Evolutionary conservation across 1,284 basidiomycete species (phyloP).

Genomic region (Puccinia coronata): DNA sequence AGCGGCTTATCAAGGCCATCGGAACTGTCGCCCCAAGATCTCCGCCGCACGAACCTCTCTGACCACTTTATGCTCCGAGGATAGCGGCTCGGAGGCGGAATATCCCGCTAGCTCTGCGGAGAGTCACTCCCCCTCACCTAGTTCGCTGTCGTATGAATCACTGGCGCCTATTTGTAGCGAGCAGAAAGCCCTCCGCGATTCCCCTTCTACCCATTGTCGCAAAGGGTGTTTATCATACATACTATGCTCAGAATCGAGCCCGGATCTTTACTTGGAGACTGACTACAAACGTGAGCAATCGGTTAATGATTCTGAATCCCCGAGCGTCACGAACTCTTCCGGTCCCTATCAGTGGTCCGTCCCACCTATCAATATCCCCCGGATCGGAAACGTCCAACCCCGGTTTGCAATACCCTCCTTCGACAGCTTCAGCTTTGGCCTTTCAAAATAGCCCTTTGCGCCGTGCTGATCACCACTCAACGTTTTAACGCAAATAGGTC

Average conservation of each 20-base stretch:
- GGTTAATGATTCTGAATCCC: background rate
- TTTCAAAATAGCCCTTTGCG: background rate
- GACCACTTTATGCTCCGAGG: background rate
- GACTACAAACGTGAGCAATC: background rate
- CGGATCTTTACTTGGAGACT: background rate
- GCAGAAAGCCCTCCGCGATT: background rate
- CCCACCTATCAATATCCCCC: conserved; percentile 16
- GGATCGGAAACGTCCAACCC: background rate
- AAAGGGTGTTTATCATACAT: conserved; percentile 29
- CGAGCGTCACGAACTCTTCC: background rate
- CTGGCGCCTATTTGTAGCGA: background rate
- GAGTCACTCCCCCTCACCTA: conserved; percentile 13
- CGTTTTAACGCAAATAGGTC: no score
- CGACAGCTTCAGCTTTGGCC: conserved; percentile 28
- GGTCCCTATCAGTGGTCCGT: background rate
- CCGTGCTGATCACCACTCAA: background rate
- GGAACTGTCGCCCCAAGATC: conserved; percentile 12
- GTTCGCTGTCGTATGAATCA: background rate
- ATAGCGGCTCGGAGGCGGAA: conserved; percentile 18
- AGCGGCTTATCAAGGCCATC: background rate
- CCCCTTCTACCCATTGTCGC: background rate
- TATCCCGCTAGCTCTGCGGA: background rate
- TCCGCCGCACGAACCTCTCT: background rate
- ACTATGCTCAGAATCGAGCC: background rate
- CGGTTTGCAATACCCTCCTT: conserved; percentile 24